Conservation (phyloP, 305 asterid genomes). For the Solanum hybrid region DNA sequence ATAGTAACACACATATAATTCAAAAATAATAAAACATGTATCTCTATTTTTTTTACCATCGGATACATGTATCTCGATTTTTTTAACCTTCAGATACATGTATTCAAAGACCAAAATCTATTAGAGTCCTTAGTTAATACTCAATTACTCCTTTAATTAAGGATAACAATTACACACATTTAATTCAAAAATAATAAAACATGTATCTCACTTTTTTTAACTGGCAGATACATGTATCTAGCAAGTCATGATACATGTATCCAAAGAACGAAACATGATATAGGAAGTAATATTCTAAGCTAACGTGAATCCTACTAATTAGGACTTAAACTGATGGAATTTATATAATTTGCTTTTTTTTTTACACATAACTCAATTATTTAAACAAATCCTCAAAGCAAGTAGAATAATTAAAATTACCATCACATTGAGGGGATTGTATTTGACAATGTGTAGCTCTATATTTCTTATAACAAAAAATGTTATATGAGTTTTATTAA, state of each 20-base stretch:
- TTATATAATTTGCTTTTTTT: too few species aligned
- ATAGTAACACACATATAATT: neutral
- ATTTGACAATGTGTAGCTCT: neutral
- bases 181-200: too few species aligned
- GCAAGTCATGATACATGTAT: too few species aligned
- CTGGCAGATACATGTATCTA: neutral
- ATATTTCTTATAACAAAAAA: neutral
- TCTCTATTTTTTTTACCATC: too few species aligned
- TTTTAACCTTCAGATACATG: neutral
- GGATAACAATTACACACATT: neutral
- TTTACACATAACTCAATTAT: neutral
- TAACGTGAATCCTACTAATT: too few species aligned
- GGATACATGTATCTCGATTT: neutral
- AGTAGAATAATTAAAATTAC: too few species aligned
- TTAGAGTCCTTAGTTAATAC: neutral
- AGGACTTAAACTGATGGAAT: too few species aligned
- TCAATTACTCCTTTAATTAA: neutral
- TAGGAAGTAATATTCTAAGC: too few species aligned
- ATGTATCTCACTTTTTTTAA: neutral
- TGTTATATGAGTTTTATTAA: too few species aligned
- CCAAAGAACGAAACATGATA: too few species aligned
- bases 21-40: neutral
- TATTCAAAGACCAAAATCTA: neutral
- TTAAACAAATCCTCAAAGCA: neutral
- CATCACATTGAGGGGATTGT: neutral